phyloP scores from a whole-genome alignment of 1,139 yeast species.

The Debaryomyces fabryi region DNA sequence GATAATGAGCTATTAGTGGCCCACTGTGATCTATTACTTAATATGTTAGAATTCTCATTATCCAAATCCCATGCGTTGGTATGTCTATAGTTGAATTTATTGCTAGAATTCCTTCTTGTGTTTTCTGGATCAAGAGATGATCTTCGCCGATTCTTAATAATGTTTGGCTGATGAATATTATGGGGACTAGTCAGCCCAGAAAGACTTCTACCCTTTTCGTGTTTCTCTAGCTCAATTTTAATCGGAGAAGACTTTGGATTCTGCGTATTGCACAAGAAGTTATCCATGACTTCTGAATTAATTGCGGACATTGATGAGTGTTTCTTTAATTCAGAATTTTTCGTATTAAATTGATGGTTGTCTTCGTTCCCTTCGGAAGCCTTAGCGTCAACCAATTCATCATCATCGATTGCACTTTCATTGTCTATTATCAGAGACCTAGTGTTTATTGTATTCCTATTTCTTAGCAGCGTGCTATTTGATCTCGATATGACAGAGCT shows the following conservation, averaged over 20 bases:
- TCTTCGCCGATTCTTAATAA: not conserved
- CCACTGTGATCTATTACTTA: slow-evolving; percentile 25
- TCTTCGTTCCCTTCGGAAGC: slow-evolving; percentile 10
- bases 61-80: slow-evolving; percentile 33
- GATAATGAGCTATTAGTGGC: slow-evolving; percentile 15
- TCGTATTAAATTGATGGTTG: slow-evolving; percentile 1
- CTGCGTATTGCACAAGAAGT: not conserved
- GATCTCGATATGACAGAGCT: slow-evolving; percentile 21
- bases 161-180: not conserved
- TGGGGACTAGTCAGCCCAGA: not conserved
- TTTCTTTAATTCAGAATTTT: slow-evolving; percentile 5
- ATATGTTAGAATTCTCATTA: slow-evolving; percentile 42
- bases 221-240: not conserved
- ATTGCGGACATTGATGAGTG: slow-evolving; percentile 11
- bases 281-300: not conserved
- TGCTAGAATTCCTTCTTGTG: not conserved
- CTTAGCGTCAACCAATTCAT: slow-evolving; percentile 12
- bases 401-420: slow-evolving; percentile 9
- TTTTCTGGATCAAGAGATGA: not conserved
- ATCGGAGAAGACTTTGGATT: not conserved
- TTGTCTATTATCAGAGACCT: slow-evolving; percentile 17
- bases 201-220: not conserved
- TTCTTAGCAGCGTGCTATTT: slow-evolving; percentile 13
- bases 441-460: slow-evolving; percentile 19
- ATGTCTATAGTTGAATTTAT: not conserved